Evolutionary conservation across 1,284 basidiomycete genomes (phyloP), one percentile per base, ranked within the genome.

Genomic region (Rhodotorula sp.): DNA sequence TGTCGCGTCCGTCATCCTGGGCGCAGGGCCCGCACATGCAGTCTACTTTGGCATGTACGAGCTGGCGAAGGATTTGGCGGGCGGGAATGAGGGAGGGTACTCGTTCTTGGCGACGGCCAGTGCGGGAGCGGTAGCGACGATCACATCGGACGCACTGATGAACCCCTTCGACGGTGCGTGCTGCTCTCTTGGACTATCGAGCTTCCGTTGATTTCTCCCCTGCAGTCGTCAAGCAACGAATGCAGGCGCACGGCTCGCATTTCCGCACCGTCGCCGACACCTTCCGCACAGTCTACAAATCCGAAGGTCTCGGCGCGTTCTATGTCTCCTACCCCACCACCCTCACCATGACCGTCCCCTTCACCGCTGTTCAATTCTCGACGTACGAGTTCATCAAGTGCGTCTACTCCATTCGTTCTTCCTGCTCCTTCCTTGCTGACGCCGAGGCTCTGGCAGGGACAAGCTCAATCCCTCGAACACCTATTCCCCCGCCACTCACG

Each of bases 321-420:
- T 99, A 98, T 82, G 88, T 99, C 69, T 99, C 95, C 19, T 99
- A 99, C 82, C 96, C 96, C 8, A 99, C 95, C 22, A 99, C 96
- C 6, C 85, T 97, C 30, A 93, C 88, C 74, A 99, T 99, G 86
- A 90, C 91, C 53, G 92, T 99, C 53, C 96, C 96, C 2, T 98
- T 98, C 84, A 98, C 95, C 67, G 95, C 96, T 51, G 93, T 94
- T 52, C 96, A 99, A 81, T 98, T 94, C 83, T 92, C 92, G 11
- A 90, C 92, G 9, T 99, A 99, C 83, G 96, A 99, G 81, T 91
- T 92, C 80, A 82, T 95, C 68, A 98, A 99, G 74, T 74, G 29
- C 53, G 71, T 59, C 11, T 4, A 30, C 24, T 47, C 13, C 4
- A 15, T 19, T 4, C 32, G 9, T 32, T 54, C 9, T 20, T 20